Evolutionary conservation across 495 filamentous ascomycete species (phyloP), one percentile per base, ranked within the genome.

Genomic region (Penicillium antarcticum): DNA sequence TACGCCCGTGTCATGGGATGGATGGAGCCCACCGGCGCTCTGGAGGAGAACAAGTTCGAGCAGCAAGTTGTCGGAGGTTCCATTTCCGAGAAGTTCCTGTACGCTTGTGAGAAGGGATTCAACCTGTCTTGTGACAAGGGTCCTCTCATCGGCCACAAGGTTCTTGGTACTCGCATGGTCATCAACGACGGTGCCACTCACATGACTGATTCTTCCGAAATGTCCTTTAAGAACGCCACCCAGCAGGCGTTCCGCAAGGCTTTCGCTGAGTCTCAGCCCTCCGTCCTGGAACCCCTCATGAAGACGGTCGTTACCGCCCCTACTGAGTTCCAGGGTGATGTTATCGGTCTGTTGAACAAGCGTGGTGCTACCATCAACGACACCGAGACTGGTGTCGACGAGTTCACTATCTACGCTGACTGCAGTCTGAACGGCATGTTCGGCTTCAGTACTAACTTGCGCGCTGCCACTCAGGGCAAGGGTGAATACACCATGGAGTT

Each of bases 401-500:
- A 99, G 66, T 97, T 99, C 70, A 92, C 89, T n/a, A 80, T 99
- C 45, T 80, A 84, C 49, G 91, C 92, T 5, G 92, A 97, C 69
- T 96, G 92, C 76, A 88, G 83, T 64, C 69, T 99, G 68, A 94
- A 96, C 64, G 82, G 84, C 59, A 97, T 99, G 95, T 99, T 99
- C 71, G 95, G 95, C 46, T 97, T 99, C 74, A 89, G 84, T 51
- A 85, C 80, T 33, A 86, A 95, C 71, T 73, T 99, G 69, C 81
- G 95, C 55, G 95, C 95, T 4, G 87, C 91, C 18, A 97, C 92
- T 9, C 95, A 99, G 76, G 95, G 94, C 45, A 99, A 99, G 80
- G 95, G 95, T 57, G 95, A 99, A 77, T 99, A 96, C 62, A 86
- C 80, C 54, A 99, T 99, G 95, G 95, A 99, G 77, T 99, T 97